Evolutionary conservation across 176 grass and related monocot genomes (phyloP).

Genomic region (Poa annua): DNA sequence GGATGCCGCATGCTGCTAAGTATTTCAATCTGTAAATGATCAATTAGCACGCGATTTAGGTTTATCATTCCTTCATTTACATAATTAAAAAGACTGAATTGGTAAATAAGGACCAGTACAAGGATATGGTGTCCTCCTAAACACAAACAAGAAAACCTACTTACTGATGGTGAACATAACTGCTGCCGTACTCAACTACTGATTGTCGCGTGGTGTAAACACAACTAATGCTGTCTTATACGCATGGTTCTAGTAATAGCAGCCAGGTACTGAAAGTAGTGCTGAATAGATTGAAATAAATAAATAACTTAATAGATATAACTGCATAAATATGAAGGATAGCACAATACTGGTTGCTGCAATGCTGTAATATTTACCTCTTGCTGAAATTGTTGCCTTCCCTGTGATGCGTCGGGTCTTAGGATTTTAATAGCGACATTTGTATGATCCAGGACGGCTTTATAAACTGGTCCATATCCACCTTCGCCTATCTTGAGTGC

Average conservation of each 20-base stretch:
- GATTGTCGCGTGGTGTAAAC: not conserved
- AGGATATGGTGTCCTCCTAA: not conserved
- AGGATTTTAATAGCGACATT: conserved; percentile 89
- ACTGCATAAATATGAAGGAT: not conserved
- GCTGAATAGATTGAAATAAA: not conserved
- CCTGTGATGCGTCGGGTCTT: conserved; percentile 85
- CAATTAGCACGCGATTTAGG: conserved; percentile 1
- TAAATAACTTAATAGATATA: not conserved
- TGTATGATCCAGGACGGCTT: conserved; percentile 81
- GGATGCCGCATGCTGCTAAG: conserved; percentile 90
- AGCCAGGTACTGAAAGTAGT: not conserved
- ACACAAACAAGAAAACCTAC: not conserved
- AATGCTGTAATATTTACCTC: conserved; percentile 60
- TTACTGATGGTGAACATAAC: not conserved
- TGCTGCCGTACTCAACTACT: not conserved
- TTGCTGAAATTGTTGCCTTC: conserved; percentile 96
- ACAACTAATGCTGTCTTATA: not conserved
- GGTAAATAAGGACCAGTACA: conserved; percentile 13
- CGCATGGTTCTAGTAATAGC: not conserved
- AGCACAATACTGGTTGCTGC: not conserved
- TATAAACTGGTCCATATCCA: conserved; percentile 92
- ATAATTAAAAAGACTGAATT: conserved; percentile 12
- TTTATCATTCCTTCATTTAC: conserved; percentile 6
- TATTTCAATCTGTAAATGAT: conserved; percentile 64
- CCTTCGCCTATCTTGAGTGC: conserved; percentile 93